Evolutionary conservation across 2,329 filamentous ascomycete species (phyloP).

Genomic region (Pestalotiopsis sp.): DNA sequence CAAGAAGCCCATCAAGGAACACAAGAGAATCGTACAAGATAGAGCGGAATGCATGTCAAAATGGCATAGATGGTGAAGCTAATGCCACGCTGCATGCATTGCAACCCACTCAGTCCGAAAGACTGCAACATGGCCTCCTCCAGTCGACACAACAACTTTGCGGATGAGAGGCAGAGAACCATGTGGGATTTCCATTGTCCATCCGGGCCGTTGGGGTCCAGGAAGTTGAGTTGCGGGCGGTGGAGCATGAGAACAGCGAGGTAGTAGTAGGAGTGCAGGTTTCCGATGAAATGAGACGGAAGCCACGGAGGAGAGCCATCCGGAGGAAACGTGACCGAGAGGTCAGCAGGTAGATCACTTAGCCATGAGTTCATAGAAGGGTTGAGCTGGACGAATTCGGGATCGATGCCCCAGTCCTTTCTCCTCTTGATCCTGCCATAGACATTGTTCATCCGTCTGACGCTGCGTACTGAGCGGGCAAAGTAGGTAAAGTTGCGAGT

Average conservation of each 20-base stretch:
- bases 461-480: constrained; percentile 74
- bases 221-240: constrained; percentile 79
- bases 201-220: constrained; percentile 71
- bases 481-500: constrained; percentile 86
- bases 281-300: constrained; percentile 84
- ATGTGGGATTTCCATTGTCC: constrained; percentile 88
- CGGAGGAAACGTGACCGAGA: constrained; percentile 75
- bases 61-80: constrained; percentile 95
- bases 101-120: constrained; percentile 77
- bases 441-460: constrained; percentile 74
- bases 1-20: not conserved
- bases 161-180: constrained; percentile 80
- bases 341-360: constrained; percentile 74
- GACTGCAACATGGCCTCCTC: constrained; percentile 81
- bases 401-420: constrained; percentile 85
- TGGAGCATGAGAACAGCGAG: constrained; percentile 85
- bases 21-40: constrained; percentile 68
- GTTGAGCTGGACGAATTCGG: constrained; percentile 79
- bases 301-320: constrained; percentile 85
- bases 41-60: constrained; percentile 88
- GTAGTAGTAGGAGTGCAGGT: constrained; percentile 88
- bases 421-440: constrained; percentile 73
- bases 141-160: constrained; percentile 81
- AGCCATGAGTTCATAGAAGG: constrained; percentile 77
- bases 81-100: constrained; percentile 92